phyloP scores from a whole-genome alignment of 2,329 filamentous ascomycete species.

The Mycocentrospora acerina region DNA sequence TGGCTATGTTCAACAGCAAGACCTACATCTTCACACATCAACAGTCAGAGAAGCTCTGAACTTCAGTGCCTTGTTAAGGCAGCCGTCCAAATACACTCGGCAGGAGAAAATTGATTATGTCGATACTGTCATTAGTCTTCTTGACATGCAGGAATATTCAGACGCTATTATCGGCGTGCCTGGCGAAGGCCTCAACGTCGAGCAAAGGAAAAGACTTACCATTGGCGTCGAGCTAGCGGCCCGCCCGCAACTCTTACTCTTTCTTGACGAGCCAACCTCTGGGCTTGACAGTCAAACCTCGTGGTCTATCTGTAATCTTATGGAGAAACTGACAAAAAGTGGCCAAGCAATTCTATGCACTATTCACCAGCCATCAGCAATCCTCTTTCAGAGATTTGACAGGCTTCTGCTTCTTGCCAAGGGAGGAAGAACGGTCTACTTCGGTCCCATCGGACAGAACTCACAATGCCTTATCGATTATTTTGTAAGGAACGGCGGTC shows the following conservation, averaged over 20 bases:
- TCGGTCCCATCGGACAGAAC: too few relatives aligned
- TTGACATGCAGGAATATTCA: conserved; percentile 56
- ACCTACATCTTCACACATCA: conserved; percentile 59
- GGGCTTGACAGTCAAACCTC: conserved; percentile 81
- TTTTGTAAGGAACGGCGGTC: too few relatives aligned
- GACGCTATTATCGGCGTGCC: conserved; percentile 17
- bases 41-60: conserved; percentile 58
- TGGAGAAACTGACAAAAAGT: conserved; percentile 80
- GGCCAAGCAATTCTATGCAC: conserved; percentile 84
- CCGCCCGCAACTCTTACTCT: conserved; percentile 17
- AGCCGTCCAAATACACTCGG: conserved; percentile 54
- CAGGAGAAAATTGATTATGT: conserved; percentile 61
- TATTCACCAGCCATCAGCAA: conserved; percentile 89
- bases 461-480: too few relatives aligned
- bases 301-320: conserved; percentile 80
- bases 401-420: conserved; percentile 72
- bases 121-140: conserved; percentile 58
- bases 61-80: conserved; percentile 60
- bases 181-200: conserved; percentile 35
- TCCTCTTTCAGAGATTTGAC: conserved; percentile 86
- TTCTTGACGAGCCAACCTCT: conserved; percentile 66
- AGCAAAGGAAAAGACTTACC: conserved; percentile 64
- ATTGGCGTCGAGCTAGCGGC: conserved; percentile 52
- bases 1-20: conserved; percentile 54
- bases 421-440: conserved; percentile 75